Conservation (phyloP, 306 rosid species). For the Castanea mollissima region DNA sequence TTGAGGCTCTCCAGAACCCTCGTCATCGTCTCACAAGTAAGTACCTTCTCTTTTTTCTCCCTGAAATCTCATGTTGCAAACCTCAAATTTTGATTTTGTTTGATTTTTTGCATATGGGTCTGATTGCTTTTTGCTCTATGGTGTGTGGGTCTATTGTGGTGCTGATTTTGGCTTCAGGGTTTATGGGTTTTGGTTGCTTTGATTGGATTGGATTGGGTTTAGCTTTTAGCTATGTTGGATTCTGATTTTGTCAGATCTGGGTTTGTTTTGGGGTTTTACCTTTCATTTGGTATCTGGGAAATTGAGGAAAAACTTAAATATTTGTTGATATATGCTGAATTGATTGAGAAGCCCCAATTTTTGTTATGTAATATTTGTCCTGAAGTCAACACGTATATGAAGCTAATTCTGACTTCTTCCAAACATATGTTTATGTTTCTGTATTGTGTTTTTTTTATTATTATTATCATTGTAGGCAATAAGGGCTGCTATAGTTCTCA, state of each 20-base stretch:
- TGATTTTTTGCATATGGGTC: background rate
- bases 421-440: background rate
- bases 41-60: constrained; percentile 7
- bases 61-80: background rate
- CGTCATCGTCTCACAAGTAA: constrained; percentile 85
- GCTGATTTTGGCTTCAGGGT: constrained; percentile 13
- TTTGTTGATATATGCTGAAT: background rate
- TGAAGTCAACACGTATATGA: background rate
- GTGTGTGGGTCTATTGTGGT: constrained; percentile 17
- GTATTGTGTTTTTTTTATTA: background rate
- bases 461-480: background rate
- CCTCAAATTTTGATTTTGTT: background rate
- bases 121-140: background rate
- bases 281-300: constrained; percentile 14
- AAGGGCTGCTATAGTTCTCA: background rate
- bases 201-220: constrained; percentile 2
- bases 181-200: background rate
- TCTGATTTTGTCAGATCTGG: constrained; percentile 39
- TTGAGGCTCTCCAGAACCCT: constrained; percentile 92
- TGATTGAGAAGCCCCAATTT: background rate
- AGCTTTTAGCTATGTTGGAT: constrained; percentile 11
- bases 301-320: background rate
- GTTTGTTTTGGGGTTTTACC: constrained; percentile 10
- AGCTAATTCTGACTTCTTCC: background rate
- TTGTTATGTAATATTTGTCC: background rate